Base-by-base conservation (phyloP, 2,329 filamentous ascomycete species). In the Neocucurbitaria cava region DNA sequence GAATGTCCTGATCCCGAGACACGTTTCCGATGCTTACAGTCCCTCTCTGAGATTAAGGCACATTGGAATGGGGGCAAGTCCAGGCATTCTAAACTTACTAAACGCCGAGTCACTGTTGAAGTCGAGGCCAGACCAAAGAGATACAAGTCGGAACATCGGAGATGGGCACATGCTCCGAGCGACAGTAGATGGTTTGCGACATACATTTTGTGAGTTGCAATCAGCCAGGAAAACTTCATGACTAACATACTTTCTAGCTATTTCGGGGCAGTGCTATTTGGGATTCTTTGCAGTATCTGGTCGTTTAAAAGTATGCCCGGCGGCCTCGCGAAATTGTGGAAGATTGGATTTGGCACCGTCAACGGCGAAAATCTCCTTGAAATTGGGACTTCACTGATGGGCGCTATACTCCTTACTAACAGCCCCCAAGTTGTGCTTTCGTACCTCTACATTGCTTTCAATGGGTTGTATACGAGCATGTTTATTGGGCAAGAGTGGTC, bases 401-500 rank as follows among this genome's bases (percentile, higher is more conserved):
- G 55, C 2, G 49, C 42, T 10, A 62, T 75, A 0, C 57, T 83
- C 4, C 26, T 82, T 0, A 78, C 78, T 28, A 84, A 84, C 58
- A 45, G 71, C 1, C 79, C 80, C 1, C 82, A 84, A 57, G 61
- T 79, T 0, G 51, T 83, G 10, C 55, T 83, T 0, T 81, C 78
- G 0, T 67, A 80, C 20, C 31, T 82, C 0, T 83, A 84, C 58
- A 67, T 82, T 7, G 65, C 73, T 2, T 79, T 77, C 67, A 83
- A 83, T 57, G 69, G 70, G 3, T 68, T 83, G 3, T 70, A 80
- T 20, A 85, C 80, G 0, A 74, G 66, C 6, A 82, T 83, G 71
- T 71, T 82, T 1, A 60, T 80, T 0, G 78, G 77, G 0, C 62
- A 70, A 5, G 83, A 86, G 66, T 86, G 78, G 66, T 75, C 70